Conservation (phyloP, 1,284 basidiomycete species). For the Coniferiporia sulphurascens region DNA sequence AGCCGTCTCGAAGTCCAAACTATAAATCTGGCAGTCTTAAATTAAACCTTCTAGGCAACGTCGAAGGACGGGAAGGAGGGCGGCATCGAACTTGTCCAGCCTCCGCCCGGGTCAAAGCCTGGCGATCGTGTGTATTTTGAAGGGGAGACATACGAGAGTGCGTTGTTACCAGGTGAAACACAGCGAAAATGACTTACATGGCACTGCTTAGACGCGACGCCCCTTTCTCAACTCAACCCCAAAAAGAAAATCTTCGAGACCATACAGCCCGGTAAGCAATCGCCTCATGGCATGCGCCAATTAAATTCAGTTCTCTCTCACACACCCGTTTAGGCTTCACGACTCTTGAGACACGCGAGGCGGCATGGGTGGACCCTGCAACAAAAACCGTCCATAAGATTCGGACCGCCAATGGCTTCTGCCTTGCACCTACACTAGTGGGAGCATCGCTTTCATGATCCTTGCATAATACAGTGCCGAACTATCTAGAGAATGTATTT, state of each 20-base stretch:
- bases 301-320: constrained; percentile 3
- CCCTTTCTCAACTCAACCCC: constrained; percentile 83
- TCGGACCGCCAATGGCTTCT: constrained; percentile 79
- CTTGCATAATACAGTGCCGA: background rate
- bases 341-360: constrained; percentile 81
- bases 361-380: constrained; percentile 84
- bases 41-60: constrained; percentile 55
- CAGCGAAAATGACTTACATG: background rate
- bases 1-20: constrained; percentile 24
- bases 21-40: background rate
- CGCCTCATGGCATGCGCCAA: background rate
- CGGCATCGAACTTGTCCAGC: constrained; percentile 88
- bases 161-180: constrained; percentile 24
- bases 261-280: constrained; percentile 70
- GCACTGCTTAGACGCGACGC: constrained; percentile 52
- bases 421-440: constrained; percentile 74
- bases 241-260: constrained; percentile 98
- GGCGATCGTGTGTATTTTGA: constrained; percentile 95
- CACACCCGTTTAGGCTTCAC: constrained; percentile 58
- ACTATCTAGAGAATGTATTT: background rate
- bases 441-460: constrained; percentile 74
- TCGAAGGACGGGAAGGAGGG: constrained; percentile 85
- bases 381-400: constrained; percentile 83
- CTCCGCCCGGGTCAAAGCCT: constrained; percentile 80
- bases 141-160: constrained; percentile 77